These are phyloP conservation scores for Castanea mollissima DNA, from an alignment of 306 rosid species.

Conservation along the genomic window DNA sequence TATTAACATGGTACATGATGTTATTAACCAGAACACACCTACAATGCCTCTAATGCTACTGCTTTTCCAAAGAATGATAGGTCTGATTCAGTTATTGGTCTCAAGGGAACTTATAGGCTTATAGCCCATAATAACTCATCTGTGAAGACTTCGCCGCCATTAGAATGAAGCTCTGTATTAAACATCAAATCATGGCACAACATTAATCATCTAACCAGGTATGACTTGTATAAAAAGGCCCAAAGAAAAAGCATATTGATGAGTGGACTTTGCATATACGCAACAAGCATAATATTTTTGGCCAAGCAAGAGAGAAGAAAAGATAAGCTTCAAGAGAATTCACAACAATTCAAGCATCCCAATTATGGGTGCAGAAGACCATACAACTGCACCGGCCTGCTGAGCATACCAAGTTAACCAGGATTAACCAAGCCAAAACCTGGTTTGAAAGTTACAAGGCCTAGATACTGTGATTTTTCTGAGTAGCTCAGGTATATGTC, in stretches of 20 bases:
- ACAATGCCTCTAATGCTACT: not conserved
- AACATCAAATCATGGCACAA: conserved; percentile 13
- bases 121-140: conserved; percentile 3
- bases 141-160: not conserved
- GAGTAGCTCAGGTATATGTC: too few relatives aligned
- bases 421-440: not conserved
- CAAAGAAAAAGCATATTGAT: not conserved
- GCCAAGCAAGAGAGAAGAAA: not conserved
- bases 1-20: conserved; percentile 1
- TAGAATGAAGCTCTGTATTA: conserved; percentile 9
- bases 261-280: not conserved
- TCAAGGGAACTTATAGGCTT: not conserved
- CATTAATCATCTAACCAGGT: not conserved
- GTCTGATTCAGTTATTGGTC: not conserved
- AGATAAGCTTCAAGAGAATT: not conserved
- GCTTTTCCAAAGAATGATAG: not conserved
- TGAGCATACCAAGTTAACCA: not conserved
- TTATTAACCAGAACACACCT: conserved; percentile 17
- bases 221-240: not conserved
- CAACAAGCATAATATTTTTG: not conserved
- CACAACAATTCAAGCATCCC: not conserved
- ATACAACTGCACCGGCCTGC: not conserved
- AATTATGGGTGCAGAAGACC: not conserved
- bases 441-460: not conserved
- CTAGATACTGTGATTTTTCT: not conserved